These are phyloP conservation scores for Salvia miltiorrhiza DNA, from an alignment of 257 asterid genomes.

Conservation along the genomic window DNA sequence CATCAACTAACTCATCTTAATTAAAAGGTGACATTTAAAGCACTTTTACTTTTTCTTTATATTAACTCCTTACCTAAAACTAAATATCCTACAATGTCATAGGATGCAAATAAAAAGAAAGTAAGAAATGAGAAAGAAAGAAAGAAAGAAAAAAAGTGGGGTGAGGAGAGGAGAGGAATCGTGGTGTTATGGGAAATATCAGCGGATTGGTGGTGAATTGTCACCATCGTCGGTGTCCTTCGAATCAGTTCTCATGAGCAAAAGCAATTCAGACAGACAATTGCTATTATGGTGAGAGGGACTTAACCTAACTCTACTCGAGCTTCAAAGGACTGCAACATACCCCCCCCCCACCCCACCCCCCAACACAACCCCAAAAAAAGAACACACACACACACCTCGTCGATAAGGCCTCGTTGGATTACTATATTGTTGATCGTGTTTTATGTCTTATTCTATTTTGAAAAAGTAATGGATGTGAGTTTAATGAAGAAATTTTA, in stretches of 20 bases:
- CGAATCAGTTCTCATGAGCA: conserved; percentile 60
- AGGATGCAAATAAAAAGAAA: neutral
- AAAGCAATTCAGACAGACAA: conserved; percentile 42
- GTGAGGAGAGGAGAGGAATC: neutral
- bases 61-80: neutral
- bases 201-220: conserved; percentile 45
- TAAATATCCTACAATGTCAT: neutral
- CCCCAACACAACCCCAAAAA: neutral
- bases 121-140: neutral
- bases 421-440: too few relatives aligned
- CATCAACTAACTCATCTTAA: neutral
- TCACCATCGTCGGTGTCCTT: conserved; percentile 71
- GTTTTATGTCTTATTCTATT: too few relatives aligned
- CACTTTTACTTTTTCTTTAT: neutral
- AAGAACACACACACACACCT: too few relatives aligned
- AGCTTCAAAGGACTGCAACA: conserved; percentile 22
- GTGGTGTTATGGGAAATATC: conserved; percentile 35
- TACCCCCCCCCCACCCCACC: neutral
- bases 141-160: neutral
- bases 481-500: too few relatives aligned
- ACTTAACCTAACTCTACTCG: conserved; percentile 52
- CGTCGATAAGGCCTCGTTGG: too few relatives aligned
- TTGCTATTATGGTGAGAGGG: conserved; percentile 63
- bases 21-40: too few relatives aligned
- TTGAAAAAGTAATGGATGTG: too few relatives aligned